These are phyloP conservation scores for Chalciporus pseudorubinellus DNA, from an alignment of 768 basidiomycete species.

Conservation along the genomic window DNA sequence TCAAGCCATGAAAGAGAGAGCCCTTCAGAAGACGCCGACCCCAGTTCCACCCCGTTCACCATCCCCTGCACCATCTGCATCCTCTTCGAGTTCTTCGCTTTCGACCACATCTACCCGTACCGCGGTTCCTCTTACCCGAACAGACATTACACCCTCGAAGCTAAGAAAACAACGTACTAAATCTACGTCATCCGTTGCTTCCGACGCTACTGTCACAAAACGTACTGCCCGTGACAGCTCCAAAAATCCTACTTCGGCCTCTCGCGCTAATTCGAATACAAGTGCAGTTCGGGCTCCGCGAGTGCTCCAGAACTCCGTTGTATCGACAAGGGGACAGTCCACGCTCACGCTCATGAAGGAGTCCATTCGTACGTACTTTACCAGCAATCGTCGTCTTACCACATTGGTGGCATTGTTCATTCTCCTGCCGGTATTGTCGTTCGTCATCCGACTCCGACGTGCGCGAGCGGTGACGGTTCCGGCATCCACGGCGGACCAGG, in stretches of 20 bases:
- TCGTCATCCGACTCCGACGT: slow-evolving; percentile 52
- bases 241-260: slow-evolving; percentile 6
- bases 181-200: slow-evolving; percentile 25
- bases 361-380: slow-evolving; percentile 48
- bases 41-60: slow-evolving; percentile 31
- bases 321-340: slow-evolving; percentile 18
- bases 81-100: slow-evolving; percentile 61
- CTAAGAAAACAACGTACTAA: slow-evolving; percentile 11
- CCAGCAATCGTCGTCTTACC: slow-evolving; percentile 42
- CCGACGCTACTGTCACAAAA: slow-evolving; percentile 28
- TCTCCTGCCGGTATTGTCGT: slow-evolving; percentile 42
- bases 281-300: slow-evolving; percentile 15
- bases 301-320: slow-evolving; percentile 1
- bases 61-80: slow-evolving; percentile 53
- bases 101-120: slow-evolving; percentile 76
- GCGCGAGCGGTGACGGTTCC: slow-evolving; percentile 25
- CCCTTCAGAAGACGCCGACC: neutral
- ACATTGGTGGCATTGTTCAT: slow-evolving; percentile 44
- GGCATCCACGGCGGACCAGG: slow-evolving; percentile 52
- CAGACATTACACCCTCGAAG: slow-evolving; percentile 8
- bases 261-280: slow-evolving; percentile 12
- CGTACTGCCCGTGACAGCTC: slow-evolving; percentile 5
- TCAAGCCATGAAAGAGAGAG: slow-evolving; percentile 34
- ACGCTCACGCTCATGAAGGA: slow-evolving; percentile 46
- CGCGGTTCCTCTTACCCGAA: slow-evolving; percentile 46